These are phyloP conservation scores for Geotrichum bryndzae DNA, from an alignment of 1,139 yeast species.

Conservation along the genomic window DNA sequence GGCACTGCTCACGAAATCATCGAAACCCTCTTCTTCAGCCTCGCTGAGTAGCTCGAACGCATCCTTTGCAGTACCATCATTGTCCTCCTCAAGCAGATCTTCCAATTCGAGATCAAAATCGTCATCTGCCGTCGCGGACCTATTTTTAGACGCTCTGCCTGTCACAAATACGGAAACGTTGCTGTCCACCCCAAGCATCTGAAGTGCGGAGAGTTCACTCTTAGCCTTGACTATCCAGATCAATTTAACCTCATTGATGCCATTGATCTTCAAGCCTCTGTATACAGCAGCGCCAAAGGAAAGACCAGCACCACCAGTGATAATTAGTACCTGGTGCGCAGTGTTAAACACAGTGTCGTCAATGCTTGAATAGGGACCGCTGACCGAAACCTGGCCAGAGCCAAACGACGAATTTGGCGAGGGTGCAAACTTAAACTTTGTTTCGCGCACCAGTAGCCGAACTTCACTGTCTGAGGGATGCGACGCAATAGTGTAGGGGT, in stretches of 20 bases:
- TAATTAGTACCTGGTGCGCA: conserved; percentile 49
- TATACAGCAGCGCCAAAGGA: conserved; percentile 61
- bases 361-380: conserved; percentile 33
- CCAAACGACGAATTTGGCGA: neutral
- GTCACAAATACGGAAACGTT: conserved; percentile 36
- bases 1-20: neutral
- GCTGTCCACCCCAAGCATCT: conserved; percentile 31
- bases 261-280: conserved; percentile 21
- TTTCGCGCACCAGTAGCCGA: conserved; percentile 41
- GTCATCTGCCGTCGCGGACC: conserved; percentile 10
- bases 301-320: conserved; percentile 86
- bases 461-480: conserved; percentile 46
- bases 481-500: conserved; percentile 79
- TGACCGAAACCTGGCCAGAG: conserved; percentile 28
- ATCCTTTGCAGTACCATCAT: conserved; percentile 17
- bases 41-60: neutral
- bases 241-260: conserved; percentile 25
- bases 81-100: conserved; percentile 22
- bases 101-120: conserved; percentile 29
- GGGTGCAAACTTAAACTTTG: conserved; percentile 30
- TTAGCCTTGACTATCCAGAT: conserved; percentile 51
- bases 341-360: conserved; percentile 35
- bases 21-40: neutral
- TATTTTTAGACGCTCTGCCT: conserved; percentile 16
- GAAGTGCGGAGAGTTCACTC: conserved; percentile 42